Conservation (phyloP, 345 rosid genomes). For the Citropsis articulata region DNA sequence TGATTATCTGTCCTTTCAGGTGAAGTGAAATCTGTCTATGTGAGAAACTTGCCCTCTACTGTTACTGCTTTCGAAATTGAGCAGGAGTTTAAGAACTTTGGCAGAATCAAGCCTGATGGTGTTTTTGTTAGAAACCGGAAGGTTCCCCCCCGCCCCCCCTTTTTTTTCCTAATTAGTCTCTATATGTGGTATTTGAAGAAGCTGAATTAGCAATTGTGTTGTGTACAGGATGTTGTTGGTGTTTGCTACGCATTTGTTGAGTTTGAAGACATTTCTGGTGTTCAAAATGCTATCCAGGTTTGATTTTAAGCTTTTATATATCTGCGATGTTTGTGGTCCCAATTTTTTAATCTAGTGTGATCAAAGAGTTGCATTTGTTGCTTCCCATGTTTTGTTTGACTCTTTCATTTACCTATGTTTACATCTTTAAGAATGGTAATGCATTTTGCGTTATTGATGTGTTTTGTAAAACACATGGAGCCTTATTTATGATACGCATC, state of each 20-base stretch:
- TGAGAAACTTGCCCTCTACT: conserved; percentile 85
- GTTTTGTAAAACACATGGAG: not conserved
- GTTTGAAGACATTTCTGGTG: conserved; percentile 81
- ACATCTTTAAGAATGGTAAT: not conserved
- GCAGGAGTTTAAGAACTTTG: conserved; percentile 80
- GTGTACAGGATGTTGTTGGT: conserved; percentile 77
- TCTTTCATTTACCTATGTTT: not conserved
- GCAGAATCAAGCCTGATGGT: conserved; percentile 84
- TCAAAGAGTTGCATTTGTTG: not conserved
- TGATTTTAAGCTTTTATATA: not conserved
- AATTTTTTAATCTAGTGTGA: not conserved
- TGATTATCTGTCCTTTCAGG: conserved; percentile 44
- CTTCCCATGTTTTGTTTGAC: not conserved
- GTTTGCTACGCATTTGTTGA: conserved; percentile 97
- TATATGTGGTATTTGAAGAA: not conserved
- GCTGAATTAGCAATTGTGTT: conserved; percentile 18
- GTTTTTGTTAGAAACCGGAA: conserved; percentile 84
- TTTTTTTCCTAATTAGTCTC: not conserved
- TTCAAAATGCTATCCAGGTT: conserved; percentile 93
- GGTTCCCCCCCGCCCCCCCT: conserved; percentile 31
- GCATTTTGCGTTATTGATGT: not conserved
- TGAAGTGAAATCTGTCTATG: conserved; percentile 87
- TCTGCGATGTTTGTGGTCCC: not conserved
- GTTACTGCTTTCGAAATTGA: conserved; percentile 80
- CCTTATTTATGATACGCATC: not conserved